Conservation (phyloP, 805 yeast genomes). For the Starmera pachycereana region DNA sequence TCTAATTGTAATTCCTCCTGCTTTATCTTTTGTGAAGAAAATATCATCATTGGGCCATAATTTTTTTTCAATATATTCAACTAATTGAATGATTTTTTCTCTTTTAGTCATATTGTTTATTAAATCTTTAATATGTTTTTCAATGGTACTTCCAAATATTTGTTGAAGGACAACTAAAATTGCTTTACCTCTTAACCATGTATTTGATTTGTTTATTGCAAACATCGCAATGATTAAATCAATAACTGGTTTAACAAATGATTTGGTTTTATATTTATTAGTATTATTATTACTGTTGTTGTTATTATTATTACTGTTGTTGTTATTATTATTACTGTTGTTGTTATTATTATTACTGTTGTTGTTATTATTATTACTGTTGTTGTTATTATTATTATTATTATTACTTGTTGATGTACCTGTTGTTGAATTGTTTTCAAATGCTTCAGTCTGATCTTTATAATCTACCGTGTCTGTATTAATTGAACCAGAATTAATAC, state of each 20-base stretch:
- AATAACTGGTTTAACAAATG: slow-evolving; percentile 75
- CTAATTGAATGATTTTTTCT: slow-evolving; percentile 31
- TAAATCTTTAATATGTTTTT: slow-evolving; percentile 36
- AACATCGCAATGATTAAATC: slow-evolving; percentile 65
- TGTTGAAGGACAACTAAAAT: slow-evolving; percentile 75
- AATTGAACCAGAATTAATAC: too few relatives aligned
- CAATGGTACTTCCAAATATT: slow-evolving; percentile 79
- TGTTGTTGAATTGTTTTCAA: too few relatives aligned
- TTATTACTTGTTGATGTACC: too few relatives aligned
- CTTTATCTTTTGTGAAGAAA: slow-evolving; percentile 20
- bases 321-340: too few relatives aligned
- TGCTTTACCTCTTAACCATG: slow-evolving; percentile 83
- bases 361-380: slow-evolving; percentile 3
- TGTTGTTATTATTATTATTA: not conserved
- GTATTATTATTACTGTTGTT: slow-evolving; percentile 3
- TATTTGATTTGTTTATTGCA: slow-evolving; percentile 49
- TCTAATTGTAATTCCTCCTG: slow-evolving; percentile 29
- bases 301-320: not conserved
- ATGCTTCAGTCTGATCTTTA: too few relatives aligned
- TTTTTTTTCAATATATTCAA: slow-evolving; percentile 20
- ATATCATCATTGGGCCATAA: slow-evolving; percentile 44
- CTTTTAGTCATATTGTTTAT: slow-evolving; percentile 32
- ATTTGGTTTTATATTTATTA: slow-evolving; percentile 14
- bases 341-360: too few relatives aligned
- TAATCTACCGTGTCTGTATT: too few relatives aligned